These are phyloP conservation scores for Diplocarpon mali DNA, from an alignment of 2,329 filamentous ascomycete genomes.

Conservation along the genomic window DNA sequence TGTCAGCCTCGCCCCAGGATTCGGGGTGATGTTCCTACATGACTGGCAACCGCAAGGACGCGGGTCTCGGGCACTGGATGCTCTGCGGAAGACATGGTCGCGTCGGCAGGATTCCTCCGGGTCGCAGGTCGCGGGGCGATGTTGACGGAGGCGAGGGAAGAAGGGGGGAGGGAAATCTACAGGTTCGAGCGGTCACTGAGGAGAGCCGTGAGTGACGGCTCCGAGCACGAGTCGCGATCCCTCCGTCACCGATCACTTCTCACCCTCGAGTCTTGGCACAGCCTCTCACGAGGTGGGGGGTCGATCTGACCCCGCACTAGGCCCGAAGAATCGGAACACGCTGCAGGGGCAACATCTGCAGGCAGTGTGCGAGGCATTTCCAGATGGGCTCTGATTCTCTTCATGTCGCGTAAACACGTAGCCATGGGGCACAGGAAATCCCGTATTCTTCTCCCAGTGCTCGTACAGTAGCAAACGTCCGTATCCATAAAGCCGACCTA, in stretches of 20 bases:
- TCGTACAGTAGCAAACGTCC: slow-evolving; percentile 6
- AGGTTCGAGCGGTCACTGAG: slow-evolving; percentile 1
- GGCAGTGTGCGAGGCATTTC: slow-evolving; percentile 4
- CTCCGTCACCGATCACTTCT: slow-evolving; percentile 3
- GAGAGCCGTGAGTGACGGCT: slow-evolving; percentile 5
- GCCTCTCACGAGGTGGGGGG: slow-evolving; percentile 8
- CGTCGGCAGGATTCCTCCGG: background rate
- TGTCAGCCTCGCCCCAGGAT: slow-evolving; percentile 16
- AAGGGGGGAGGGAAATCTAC: background rate
- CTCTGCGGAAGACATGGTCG: slow-evolving; percentile 4
- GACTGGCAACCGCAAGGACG: slow-evolving; percentile 83
- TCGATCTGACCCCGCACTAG: slow-evolving; percentile 20
- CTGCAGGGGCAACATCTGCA: background rate
- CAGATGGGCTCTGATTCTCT: slow-evolving; percentile 8
- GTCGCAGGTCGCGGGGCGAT: background rate
- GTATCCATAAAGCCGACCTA: slow-evolving; percentile 27
- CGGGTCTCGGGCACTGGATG: slow-evolving; percentile 43
- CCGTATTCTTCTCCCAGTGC: slow-evolving; percentile 5
- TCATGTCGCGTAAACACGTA: slow-evolving; percentile 10
- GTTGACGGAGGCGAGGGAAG: background rate
- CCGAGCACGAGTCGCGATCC: slow-evolving; percentile 1
- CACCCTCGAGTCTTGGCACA: slow-evolving; percentile 8
- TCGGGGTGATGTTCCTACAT: slow-evolving; percentile 52
- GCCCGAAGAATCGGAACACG: slow-evolving; percentile 3
- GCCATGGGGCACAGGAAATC: slow-evolving; percentile 4